Conservation (phyloP, 768 basidiomycete genomes). For the Hygrocybe punicea region DNA sequence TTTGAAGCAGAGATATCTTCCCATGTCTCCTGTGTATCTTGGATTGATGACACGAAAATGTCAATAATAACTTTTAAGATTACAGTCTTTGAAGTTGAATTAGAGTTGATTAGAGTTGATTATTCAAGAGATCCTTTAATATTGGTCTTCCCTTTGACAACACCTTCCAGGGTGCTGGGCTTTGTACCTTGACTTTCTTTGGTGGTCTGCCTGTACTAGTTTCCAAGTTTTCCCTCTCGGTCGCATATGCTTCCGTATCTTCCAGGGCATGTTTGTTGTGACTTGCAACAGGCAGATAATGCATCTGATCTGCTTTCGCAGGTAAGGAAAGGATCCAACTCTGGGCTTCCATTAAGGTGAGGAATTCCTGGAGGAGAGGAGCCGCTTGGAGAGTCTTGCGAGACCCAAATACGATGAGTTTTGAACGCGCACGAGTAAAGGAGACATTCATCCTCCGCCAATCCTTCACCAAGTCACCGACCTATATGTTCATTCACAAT, state of each 20-base stretch:
- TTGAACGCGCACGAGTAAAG: conserved; percentile 87
- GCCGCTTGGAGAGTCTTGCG: conserved; percentile 65
- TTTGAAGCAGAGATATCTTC: too few relatives aligned
- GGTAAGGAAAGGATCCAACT: conserved; percentile 70
- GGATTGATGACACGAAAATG: too few relatives aligned
- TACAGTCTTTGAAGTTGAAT: too few relatives aligned
- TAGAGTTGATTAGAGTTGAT: too few relatives aligned
- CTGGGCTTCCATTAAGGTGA: conserved; percentile 66
- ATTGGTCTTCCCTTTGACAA: conserved; percentile 57
- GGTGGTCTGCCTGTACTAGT: conserved; percentile 22
- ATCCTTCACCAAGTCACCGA: conserved; percentile 90
- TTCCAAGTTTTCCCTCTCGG: conserved; percentile 11
- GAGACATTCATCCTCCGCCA: conserved; percentile 97
- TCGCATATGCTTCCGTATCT: conserved; percentile 12
- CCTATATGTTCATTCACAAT: conserved; percentile 39
- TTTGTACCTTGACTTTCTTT: conserved; percentile 38
- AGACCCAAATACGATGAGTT: conserved; percentile 89
- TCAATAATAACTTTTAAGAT: too few relatives aligned
- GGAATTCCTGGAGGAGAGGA: conserved; percentile 67
- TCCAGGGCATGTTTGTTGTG: conserved; percentile 30
- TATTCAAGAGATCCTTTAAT: conserved; percentile 47
- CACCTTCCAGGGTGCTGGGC: conserved; percentile 32
- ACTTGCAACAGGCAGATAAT: conserved; percentile 30
- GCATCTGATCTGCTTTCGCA: conserved; percentile 50
- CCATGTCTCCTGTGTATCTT: too few relatives aligned